Evolutionary conservation across 306 rosid genomes (phyloP).

Genomic region (Quercus alba): DNA sequence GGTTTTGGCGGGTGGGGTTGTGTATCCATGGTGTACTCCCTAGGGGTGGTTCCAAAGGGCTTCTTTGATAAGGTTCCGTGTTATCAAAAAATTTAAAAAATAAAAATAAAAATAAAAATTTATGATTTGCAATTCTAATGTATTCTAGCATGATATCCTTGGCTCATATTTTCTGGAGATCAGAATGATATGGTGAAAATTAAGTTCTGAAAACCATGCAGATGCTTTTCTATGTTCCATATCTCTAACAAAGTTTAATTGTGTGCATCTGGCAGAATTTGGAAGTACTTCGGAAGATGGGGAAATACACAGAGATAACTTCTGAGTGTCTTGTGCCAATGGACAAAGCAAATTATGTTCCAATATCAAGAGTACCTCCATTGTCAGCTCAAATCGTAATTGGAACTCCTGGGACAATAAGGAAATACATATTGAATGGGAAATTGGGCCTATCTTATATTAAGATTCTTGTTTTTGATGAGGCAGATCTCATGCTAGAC

Average conservation of each 20-base stretch:
- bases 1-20: too few relatives aligned
- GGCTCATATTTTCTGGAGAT: not conserved
- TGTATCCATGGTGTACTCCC: too few relatives aligned
- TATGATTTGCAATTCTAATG: not conserved
- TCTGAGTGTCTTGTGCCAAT: conserved; percentile 74
- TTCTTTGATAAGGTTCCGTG: too few relatives aligned
- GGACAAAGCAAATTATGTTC: conserved; percentile 42
- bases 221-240: not conserved
- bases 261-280: conserved; percentile 45
- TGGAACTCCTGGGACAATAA: conserved; percentile 93
- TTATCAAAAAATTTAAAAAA: too few relatives aligned
- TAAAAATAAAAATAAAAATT: too few relatives aligned
- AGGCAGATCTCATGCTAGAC: conserved; percentile 91
- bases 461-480: conserved; percentile 86
- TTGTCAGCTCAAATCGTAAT: conserved; percentile 71
- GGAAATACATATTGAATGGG: conserved; percentile 56
- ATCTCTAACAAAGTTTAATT: not conserved
- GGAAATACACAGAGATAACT: conserved; percentile 64
- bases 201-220: not conserved
- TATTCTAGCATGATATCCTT: not conserved
- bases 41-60: too few relatives aligned
- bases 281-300: conserved; percentile 89
- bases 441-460: conserved; percentile 46
- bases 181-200: not conserved
- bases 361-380: conserved; percentile 42